These are phyloP conservation scores for Colletotrichum camelliae DNA, from an alignment of 2,329 filamentous ascomycete species.

Conservation along the genomic window DNA sequence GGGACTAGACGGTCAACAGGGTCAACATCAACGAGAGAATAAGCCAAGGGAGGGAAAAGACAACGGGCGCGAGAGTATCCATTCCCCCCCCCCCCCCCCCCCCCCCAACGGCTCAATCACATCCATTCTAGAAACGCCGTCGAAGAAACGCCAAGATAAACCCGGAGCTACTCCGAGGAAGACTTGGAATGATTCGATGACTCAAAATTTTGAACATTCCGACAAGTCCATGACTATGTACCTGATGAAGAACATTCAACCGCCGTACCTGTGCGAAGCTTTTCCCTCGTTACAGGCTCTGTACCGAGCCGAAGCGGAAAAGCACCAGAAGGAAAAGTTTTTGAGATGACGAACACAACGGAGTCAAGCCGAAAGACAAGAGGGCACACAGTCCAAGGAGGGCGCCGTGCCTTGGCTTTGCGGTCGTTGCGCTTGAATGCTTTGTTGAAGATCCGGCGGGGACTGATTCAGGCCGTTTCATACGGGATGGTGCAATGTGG, in stretches of 20 bases:
- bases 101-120: conserved; percentile 3
- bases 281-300: neutral
- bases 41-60: neutral
- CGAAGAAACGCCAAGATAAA: conserved; percentile 3
- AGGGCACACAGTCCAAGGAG: neutral
- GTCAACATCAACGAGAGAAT: neutral
- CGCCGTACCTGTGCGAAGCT: neutral
- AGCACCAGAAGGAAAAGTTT: neutral
- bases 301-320: neutral
- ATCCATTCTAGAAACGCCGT: conserved; percentile 4
- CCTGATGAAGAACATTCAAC: neutral
- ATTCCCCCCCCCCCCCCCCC: neutral
- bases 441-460: neutral
- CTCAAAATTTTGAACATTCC: neutral
- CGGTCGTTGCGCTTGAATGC: neutral
- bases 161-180: neutral
- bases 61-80: neutral
- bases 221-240: neutral
- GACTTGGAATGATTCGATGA: neutral
- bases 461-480: conserved; percentile 21
- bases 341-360: neutral
- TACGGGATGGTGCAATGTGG: conserved; percentile 1
- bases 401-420: neutral
- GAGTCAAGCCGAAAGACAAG: neutral
- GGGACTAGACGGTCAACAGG: neutral